A percentile compares a stretch with the other conserved stretches of the same genome.
phyloP scores from a whole-genome alignment of 345 rosid genomes.

The Eucalyptus virginea region DNA sequence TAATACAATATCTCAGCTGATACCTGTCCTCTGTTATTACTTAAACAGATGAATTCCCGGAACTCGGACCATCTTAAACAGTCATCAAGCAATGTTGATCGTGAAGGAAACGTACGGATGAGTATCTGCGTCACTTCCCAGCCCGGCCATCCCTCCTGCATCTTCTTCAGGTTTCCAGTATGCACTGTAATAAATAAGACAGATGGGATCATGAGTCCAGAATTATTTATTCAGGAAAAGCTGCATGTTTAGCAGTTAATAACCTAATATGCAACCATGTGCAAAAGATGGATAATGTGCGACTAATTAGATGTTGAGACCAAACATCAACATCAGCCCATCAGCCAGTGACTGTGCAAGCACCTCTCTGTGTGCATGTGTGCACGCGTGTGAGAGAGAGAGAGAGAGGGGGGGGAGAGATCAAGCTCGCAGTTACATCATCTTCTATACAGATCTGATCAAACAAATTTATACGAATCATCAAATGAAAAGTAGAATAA shows the following conservation, averaged over 20 bases:
- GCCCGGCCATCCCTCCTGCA: constrained; percentile 58
- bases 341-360: neutral
- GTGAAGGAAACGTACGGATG: constrained; percentile 93
- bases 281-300: neutral
- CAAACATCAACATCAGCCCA: neutral
- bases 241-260: neutral
- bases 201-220: neutral
- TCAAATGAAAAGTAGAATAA: neutral
- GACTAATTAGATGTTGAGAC: neutral
- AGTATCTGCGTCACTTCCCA: constrained; percentile 70
- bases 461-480: neutral
- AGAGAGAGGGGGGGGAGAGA: neutral
- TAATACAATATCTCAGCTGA: neutral
- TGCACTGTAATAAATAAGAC: constrained; percentile 32
- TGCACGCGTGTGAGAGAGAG: rapidly evolving
- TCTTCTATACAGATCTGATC: neutral
- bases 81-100: constrained; percentile 61
- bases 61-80: neutral
- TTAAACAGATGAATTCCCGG: neutral
- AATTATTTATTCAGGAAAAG: neutral
- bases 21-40: constrained; percentile 17
- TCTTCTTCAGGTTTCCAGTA: constrained; percentile 96
- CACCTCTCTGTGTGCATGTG: no score
- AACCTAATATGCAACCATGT: neutral
- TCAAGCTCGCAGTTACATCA: neutral